Evolutionary conservation across 148 eudicot species (phyloP).

Genomic region (Spergularia bocconei): DNA sequence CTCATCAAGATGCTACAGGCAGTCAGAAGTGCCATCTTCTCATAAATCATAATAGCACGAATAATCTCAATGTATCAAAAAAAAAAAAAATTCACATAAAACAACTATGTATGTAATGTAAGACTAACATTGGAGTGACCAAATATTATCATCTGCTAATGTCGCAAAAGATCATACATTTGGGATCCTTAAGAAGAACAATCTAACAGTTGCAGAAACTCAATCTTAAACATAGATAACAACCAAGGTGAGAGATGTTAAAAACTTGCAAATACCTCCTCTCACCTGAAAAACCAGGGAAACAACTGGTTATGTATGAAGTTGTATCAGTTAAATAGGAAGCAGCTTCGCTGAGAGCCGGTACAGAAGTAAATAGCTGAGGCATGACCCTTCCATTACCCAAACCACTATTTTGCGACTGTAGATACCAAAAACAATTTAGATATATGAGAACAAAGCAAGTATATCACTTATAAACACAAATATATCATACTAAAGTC

Average conservation of each 20-base stretch:
- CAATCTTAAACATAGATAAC: neutral
- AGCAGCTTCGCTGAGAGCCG: conserved; percentile 71
- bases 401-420: conserved; percentile 47
- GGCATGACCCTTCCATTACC: conserved; percentile 49
- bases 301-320: conserved; percentile 63
- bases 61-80: neutral
- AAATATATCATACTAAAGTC: neutral
- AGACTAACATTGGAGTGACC: neutral
- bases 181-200: neutral
- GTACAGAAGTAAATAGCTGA: conserved; percentile 64
- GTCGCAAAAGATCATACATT: neutral
- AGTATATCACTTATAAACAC: neutral
- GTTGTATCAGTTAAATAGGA: conserved; percentile 80
- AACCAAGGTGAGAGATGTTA: neutral
- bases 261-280: neutral
- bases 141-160: neutral
- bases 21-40: conserved; percentile 4
- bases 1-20: conserved; percentile 11
- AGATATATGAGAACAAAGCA: neutral
- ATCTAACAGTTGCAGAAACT: neutral
- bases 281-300: conserved; percentile 54
- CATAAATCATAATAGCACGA: neutral
- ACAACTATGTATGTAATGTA: neutral
- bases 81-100: neutral
- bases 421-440: conserved; percentile 21